Conservation (phyloP, 352 stramenopile species). For the Pythium periplocum region DNA sequence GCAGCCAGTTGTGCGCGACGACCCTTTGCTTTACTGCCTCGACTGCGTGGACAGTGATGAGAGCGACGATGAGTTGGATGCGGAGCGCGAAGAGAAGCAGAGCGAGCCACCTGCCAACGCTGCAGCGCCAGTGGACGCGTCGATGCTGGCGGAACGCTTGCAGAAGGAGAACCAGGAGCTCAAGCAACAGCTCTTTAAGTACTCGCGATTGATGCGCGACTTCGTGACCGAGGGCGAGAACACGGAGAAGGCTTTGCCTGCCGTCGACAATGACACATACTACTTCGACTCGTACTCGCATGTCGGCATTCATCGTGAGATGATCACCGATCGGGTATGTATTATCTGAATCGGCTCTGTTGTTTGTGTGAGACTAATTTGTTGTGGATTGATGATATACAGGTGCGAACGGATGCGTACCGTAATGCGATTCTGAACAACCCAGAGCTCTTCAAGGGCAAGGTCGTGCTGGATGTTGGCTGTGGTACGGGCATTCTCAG, state of each 20-base stretch:
- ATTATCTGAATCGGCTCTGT: neutral
- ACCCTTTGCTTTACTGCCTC: constrained; percentile 81
- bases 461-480: constrained; percentile 96
- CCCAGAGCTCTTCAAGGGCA: constrained; percentile 94
- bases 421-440: constrained; percentile 98
- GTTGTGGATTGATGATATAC: constrained; percentile 1
- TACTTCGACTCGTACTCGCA: constrained; percentile 99
- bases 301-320: constrained; percentile 97
- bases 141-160: constrained; percentile 34
- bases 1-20: constrained; percentile 67
- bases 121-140: constrained; percentile 10
- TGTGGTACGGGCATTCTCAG: constrained; percentile 97
- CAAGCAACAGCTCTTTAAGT: constrained; percentile 68
- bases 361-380: neutral
- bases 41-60: constrained; percentile 55
- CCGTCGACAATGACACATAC: constrained; percentile 87
- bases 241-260: constrained; percentile 16
- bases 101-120: constrained; percentile 12
- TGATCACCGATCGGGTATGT: constrained; percentile 61
- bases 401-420: constrained; percentile 96
- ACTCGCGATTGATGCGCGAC: constrained; percentile 61
- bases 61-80: constrained; percentile 35
- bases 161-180: constrained; percentile 65
- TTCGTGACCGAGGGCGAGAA: constrained; percentile 67
- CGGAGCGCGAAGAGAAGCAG: constrained; percentile 28